A percentile compares a stretch with the other conserved stretches of the same genome.
These are phyloP conservation scores for Mortierella sp. DNA, from an alignment of 371 early-diverging fungal genomes.

Conservation along the genomic window DNA sequence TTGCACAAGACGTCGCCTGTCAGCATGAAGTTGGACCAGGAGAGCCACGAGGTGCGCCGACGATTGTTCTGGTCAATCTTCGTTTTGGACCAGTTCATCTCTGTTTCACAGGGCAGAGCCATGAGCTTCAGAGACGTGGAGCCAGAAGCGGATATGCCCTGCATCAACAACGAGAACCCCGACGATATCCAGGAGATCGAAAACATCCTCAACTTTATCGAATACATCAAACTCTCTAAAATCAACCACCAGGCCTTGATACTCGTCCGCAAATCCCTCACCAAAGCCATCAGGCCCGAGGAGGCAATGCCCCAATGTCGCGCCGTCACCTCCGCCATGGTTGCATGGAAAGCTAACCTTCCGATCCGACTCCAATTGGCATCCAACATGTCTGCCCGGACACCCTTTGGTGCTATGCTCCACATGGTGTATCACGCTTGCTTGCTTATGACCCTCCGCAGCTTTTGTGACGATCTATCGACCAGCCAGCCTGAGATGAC, in stretches of 20 bases:
- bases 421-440: conserved; percentile 66
- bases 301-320: conserved; percentile 37
- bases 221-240: conserved; percentile 50
- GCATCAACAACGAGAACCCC: conserved; percentile 40
- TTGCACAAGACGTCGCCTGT: conserved; percentile 52
- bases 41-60: conserved; percentile 55
- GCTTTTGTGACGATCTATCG: conserved; percentile 57
- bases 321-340: conserved; percentile 21
- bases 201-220: conserved; percentile 45
- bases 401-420: conserved; percentile 60
- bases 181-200: conserved; percentile 48
- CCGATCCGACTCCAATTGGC: conserved; percentile 46
- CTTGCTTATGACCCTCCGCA: conserved; percentile 65
- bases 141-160: conserved; percentile 52
- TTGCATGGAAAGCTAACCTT: conserved; percentile 30
- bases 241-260: conserved; percentile 44
- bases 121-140: conserved; percentile 55
- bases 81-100: conserved; percentile 51
- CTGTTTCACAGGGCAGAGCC: conserved; percentile 48
- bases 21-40: conserved; percentile 45
- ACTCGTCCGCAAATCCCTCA: conserved; percentile 52
- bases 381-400: conserved; percentile 49
- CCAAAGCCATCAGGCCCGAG: conserved; percentile 40
- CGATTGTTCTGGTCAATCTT: conserved; percentile 52
- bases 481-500: conserved; percentile 39